A percentile compares a stretch with the other conserved stretches of the same genome.
Evolutionary conservation across 2,329 filamentous ascomycete genomes (phyloP).

Genomic region (Aspergillus ustus): DNA sequence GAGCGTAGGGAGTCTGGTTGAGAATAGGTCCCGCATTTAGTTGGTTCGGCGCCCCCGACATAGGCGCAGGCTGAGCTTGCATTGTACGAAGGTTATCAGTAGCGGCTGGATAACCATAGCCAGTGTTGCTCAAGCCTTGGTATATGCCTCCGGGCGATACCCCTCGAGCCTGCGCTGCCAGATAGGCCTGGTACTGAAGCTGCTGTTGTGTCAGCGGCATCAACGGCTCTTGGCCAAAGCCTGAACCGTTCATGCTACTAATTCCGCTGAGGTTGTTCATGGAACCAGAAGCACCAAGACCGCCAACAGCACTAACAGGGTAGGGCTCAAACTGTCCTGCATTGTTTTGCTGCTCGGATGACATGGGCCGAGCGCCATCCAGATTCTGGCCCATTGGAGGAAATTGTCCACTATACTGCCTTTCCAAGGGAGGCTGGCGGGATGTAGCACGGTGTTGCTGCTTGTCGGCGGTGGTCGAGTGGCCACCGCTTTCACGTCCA

Average conservation of each 20-base stretch:
- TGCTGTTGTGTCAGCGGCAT: slow-evolving; percentile 54
- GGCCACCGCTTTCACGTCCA: slow-evolving; percentile 37
- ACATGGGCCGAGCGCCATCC: slow-evolving; percentile 41
- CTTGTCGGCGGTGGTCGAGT: slow-evolving; percentile 44
- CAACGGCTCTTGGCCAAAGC: slow-evolving; percentile 45
- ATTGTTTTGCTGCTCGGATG: slow-evolving; percentile 39
- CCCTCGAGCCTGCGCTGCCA: slow-evolving; percentile 52
- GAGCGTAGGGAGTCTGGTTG: slow-evolving; percentile 51
- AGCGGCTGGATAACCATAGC: slow-evolving; percentile 51
- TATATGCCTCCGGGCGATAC: slow-evolving; percentile 52
- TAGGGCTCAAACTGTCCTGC: slow-evolving; percentile 46
- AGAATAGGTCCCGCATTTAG: slow-evolving; percentile 52
- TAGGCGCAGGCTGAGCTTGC: slow-evolving; percentile 42
- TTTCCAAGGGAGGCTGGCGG: slow-evolving; percentile 47
- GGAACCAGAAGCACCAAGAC: slow-evolving; percentile 27
- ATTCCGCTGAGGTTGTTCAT: slow-evolving; percentile 36
- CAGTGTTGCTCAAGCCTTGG: slow-evolving; percentile 48
- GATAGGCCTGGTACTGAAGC: slow-evolving; percentile 62
- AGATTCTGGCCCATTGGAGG: slow-evolving; percentile 41
- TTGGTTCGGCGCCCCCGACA: slow-evolving; percentile 41
- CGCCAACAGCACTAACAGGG: slow-evolving; percentile 39
- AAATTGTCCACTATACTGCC: slow-evolving; percentile 49
- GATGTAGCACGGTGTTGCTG: slow-evolving; percentile 49
- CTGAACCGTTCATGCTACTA: slow-evolving; percentile 34
- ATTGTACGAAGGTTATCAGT: slow-evolving; percentile 44